These are phyloP conservation scores for Cyphellophora attinorum DNA, from an alignment of 2,329 filamentous ascomycete genomes.

Conservation along the genomic window DNA sequence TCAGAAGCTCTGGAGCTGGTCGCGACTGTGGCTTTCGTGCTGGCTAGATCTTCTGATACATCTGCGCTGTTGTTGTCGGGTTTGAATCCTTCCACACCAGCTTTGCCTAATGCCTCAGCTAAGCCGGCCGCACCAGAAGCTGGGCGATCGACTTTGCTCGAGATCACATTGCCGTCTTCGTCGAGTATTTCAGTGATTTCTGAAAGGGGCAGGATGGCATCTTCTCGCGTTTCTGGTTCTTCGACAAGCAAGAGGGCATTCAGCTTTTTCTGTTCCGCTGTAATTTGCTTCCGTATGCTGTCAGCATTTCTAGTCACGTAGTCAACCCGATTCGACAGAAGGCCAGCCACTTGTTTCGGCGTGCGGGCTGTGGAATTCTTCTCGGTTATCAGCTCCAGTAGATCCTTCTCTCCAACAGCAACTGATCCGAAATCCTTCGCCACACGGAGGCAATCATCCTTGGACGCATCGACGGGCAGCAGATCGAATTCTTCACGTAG, in stretches of 20 bases:
- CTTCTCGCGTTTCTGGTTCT: slow-evolving; percentile 53
- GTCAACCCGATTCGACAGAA: slow-evolving; percentile 69
- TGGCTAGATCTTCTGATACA: slow-evolving; percentile 3
- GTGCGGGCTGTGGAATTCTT: slow-evolving; percentile 41
- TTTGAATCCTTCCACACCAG: slow-evolving; percentile 51
- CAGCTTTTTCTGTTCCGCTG: slow-evolving; percentile 59
- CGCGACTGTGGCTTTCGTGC: background rate
- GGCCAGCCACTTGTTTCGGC: slow-evolving; percentile 49
- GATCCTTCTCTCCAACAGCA: slow-evolving; percentile 40
- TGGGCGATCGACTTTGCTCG: slow-evolving; percentile 55
- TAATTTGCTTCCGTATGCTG: slow-evolving; percentile 64
- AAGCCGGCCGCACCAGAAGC: slow-evolving; percentile 59
- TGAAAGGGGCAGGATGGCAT: slow-evolving; percentile 66
- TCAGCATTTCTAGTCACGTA: slow-evolving; percentile 78
- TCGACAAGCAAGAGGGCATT: slow-evolving; percentile 52
- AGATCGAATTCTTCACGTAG: slow-evolving; percentile 70
- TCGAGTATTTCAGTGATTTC: slow-evolving; percentile 91
- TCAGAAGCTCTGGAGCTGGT: background rate
- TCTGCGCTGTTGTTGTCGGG: slow-evolving; percentile 12
- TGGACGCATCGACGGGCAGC: slow-evolving; percentile 38
- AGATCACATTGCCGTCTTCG: slow-evolving; percentile 77
- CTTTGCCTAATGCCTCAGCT: slow-evolving; percentile 64
- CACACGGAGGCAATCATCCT: slow-evolving; percentile 44
- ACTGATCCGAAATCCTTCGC: slow-evolving; percentile 35
- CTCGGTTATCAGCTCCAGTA: slow-evolving; percentile 43